Evolutionary conservation across 2,329 filamentous ascomycete genomes (phyloP), one percentile per base, ranked within the genome.

Genomic region (Chrysoporthe deuterocubensis): DNA sequence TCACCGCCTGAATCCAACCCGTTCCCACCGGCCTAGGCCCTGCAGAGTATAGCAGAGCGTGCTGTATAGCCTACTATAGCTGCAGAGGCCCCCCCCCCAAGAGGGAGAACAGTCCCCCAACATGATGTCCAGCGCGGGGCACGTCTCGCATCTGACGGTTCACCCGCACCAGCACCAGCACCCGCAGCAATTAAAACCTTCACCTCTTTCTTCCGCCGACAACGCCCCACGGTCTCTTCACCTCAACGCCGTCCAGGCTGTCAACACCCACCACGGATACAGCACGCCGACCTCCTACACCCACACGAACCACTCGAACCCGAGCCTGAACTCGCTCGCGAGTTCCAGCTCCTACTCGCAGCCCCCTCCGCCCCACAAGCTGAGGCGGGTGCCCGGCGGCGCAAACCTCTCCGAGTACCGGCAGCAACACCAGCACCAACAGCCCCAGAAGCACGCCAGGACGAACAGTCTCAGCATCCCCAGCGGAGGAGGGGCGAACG

Each of bases 391-490:
- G 71, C 71, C 73, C 64, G 70, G 69, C 59, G 70, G 63, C 54
- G 63, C 72, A 62, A 75, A 74, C 67, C 82, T 84, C 79, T 80
- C 83, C 74, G 84, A 87, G 71, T 85, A 82, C 78, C 83, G 85
- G 14, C 64, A 42, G 37, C 68, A 60, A 3, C 57, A 60, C 1
- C 64, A 60, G n/a, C 34, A 60, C 16, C 57, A 60, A 11, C 60
- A 21, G 1, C 16, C 34, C 4, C 60, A 62, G 4, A 37, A 34
- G 3, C 26, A 18, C 78, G 78, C 82, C 76, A 85, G 87, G 74
- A 84, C 83, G 75, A 82, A 85, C 74, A 89, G 87, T 77, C 81
- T 87, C 76, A 87, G 82, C 75, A 84, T 85, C 69, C 79, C 81
- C 50, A 37, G 34, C 56, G 37, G 58, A 26, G 58, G 59, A 37